Conservation (phyloP, 2,329 filamentous ascomycete species). For the Magnaporthiopsis rhizophila region DNA sequence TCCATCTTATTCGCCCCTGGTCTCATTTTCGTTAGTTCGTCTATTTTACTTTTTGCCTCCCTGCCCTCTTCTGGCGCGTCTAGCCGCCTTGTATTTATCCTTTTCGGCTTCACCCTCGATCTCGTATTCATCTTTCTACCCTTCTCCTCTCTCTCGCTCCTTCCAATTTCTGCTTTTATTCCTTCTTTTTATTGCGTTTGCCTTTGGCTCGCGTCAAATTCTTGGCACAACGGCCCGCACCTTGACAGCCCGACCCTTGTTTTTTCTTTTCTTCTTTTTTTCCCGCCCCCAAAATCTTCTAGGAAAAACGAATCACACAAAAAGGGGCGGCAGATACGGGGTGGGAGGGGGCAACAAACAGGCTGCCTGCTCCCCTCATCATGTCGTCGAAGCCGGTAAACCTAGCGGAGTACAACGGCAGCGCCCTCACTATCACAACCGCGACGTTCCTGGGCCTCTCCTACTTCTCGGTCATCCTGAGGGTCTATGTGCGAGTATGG, state of each 20-base stretch:
- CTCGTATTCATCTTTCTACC: conserved; percentile 8
- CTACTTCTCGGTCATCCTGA: conserved; percentile 33
- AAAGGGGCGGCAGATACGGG: background rate
- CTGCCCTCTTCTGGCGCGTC: background rate
- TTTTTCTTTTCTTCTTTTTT: no score
- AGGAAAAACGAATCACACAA: background rate
- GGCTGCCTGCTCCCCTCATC: conserved; percentile 14
- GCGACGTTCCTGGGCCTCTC: conserved; percentile 29
- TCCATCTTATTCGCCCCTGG: background rate
- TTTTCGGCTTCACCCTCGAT: background rate
- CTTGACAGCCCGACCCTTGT: background rate
- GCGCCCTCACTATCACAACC: conserved; percentile 26
- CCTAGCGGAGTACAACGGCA: conserved; percentile 30
- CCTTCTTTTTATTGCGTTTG: conserved; percentile 11
- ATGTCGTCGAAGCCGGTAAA: conserved; percentile 16
- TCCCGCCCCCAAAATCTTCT: no score
- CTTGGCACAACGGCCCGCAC: background rate
- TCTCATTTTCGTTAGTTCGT: background rate
- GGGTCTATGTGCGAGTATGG: conserved; percentile 34
- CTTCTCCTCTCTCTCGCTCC: conserved; percentile 6
- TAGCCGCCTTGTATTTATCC: conserved; percentile 11
- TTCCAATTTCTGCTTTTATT: background rate
- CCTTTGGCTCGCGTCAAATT: background rate
- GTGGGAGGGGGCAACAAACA: conserved; percentile 18
- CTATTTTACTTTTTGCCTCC: background rate